These are phyloP conservation scores for Euryodendron excelsum DNA, from an alignment of 148 eudicot species.

Conservation along the genomic window DNA sequence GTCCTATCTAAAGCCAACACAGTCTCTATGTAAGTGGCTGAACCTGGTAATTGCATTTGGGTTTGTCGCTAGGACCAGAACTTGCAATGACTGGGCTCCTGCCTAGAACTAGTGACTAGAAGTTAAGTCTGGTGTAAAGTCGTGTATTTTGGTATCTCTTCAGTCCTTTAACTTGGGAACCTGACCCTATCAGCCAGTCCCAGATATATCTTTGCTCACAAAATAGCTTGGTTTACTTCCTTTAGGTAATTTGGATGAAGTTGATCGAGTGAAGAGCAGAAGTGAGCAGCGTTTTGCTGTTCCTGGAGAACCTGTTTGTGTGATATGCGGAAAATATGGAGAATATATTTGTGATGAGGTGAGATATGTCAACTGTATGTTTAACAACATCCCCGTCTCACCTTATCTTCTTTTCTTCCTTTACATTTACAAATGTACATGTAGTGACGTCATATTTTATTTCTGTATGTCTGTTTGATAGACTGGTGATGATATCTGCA, in stretches of 20 bases:
- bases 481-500: conserved; percentile 88
- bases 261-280: conserved; percentile 48
- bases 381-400: conserved; percentile 6
- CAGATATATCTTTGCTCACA: background rate
- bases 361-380: conserved; percentile 1
- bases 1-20: conserved; percentile 4
- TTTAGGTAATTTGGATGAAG: conserved; percentile 31
- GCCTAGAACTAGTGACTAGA: background rate
- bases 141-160: background rate
- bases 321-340: conserved; percentile 81
- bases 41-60: background rate
- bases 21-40: background rate
- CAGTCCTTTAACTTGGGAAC: conserved; percentile 1
- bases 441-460: background rate
- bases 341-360: conserved; percentile 89
- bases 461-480: conserved; percentile 26
- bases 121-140: background rate
- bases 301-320: conserved; percentile 82
- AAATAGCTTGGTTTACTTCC: background rate
- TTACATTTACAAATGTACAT: background rate
- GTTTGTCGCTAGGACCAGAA: conserved; percentile 1
- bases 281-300: conserved; percentile 73
- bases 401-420: background rate
- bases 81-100: background rate
- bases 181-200: background rate